Conservation (phyloP, 1,284 basidiomycete species). For the Takashimella tepidaria region DNA sequence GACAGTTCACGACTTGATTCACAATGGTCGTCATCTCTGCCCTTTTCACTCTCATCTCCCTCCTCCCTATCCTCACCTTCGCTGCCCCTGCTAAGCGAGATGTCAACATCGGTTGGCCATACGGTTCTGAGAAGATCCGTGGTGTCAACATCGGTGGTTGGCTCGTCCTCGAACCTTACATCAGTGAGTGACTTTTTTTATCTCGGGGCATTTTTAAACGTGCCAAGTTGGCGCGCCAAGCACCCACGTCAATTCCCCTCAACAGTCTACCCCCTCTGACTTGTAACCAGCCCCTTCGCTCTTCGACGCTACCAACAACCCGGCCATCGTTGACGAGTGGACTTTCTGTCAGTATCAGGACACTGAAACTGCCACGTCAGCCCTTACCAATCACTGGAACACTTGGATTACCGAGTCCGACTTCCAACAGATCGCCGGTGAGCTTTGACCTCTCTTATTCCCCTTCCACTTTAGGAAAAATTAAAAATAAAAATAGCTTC, state of each 20-base stretch:
- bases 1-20: too few relatives aligned
- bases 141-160: constrained; percentile 48
- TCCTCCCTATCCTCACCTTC: constrained; percentile 10
- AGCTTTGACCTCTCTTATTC: constrained; percentile 9
- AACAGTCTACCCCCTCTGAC: background rate
- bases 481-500: too few relatives aligned
- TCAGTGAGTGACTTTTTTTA: constrained; percentile 22
- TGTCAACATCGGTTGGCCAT: constrained; percentile 42
- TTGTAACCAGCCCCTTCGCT: constrained; percentile 66
- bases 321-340: constrained; percentile 70
- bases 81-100: constrained; percentile 13
- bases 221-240: background rate
- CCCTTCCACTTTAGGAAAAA: background rate
- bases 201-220: background rate
- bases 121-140: constrained; percentile 41
- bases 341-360: constrained; percentile 56
- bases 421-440: constrained; percentile 75
- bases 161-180: constrained; percentile 45
- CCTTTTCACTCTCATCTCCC: constrained; percentile 4
- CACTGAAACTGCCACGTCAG: constrained; percentile 26
- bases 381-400: constrained; percentile 42
- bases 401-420: constrained; percentile 70
- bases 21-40: constrained; percentile 8
- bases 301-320: constrained; percentile 73
- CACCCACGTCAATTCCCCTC: background rate